Conservation (phyloP, 2,329 filamentous ascomycete genomes). For the Aspergillus costaricaensis region DNA sequence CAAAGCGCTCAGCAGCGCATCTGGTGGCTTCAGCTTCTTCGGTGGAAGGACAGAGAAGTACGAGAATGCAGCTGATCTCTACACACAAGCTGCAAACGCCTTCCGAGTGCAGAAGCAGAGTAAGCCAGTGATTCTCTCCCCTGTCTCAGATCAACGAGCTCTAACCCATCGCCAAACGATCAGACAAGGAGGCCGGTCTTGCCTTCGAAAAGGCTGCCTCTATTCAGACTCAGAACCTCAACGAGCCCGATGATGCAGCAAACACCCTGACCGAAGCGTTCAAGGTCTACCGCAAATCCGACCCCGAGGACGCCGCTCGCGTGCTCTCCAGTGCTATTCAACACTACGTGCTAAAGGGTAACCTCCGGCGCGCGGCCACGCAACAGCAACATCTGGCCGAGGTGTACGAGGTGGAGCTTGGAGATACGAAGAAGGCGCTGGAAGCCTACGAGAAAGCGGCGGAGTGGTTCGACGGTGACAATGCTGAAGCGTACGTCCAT, state of each 20-base stretch:
- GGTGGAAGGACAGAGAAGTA: slow-evolving; percentile 85
- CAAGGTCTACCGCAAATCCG: slow-evolving; percentile 87
- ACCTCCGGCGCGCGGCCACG: slow-evolving; percentile 85
- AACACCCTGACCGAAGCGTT: slow-evolving; percentile 88
- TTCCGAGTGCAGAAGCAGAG: slow-evolving; percentile 86
- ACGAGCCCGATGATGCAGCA: slow-evolving; percentile 89
- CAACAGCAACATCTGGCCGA: slow-evolving; percentile 89
- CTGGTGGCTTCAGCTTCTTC: slow-evolving; percentile 85
- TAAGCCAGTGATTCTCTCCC: slow-evolving; percentile 44
- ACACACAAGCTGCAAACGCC: slow-evolving; percentile 84
- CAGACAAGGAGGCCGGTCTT: slow-evolving; percentile 81
- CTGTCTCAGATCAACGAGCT: neutral
- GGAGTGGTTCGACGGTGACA: slow-evolving; percentile 85
- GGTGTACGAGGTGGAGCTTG: slow-evolving; percentile 78
- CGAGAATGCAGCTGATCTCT: slow-evolving; percentile 84
- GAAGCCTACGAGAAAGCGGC: slow-evolving; percentile 84
- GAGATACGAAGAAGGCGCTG: slow-evolving; percentile 75
- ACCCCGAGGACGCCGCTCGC: slow-evolving; percentile 78
- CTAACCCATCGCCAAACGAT: slow-evolving; percentile 3
- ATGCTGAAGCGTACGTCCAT: slow-evolving; percentile 68
- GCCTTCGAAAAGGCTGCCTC: slow-evolving; percentile 84
- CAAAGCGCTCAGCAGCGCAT: slow-evolving; percentile 73
- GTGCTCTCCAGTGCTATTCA: slow-evolving; percentile 78
- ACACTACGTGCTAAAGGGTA: slow-evolving; percentile 85
- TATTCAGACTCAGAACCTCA: slow-evolving; percentile 77